Conservation (phyloP, 2,329 filamentous ascomycete genomes). For the Apiospora malaysiana region DNA sequence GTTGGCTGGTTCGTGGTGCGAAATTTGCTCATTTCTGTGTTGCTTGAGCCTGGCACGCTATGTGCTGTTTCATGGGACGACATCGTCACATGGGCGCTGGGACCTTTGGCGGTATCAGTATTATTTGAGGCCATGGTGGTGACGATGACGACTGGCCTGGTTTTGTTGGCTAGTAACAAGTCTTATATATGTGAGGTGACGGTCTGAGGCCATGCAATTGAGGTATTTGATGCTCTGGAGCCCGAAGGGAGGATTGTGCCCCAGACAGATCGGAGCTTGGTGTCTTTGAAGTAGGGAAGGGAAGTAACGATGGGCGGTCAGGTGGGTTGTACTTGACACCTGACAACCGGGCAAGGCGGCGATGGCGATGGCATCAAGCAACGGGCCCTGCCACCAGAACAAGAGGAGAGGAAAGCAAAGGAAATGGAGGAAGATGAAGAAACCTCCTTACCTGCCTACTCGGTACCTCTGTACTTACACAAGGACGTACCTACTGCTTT, state of each 20-base stretch:
- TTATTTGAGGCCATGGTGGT: neutral
- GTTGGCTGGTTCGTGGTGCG: neutral
- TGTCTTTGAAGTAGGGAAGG: neutral
- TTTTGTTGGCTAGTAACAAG: neutral
- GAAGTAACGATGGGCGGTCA: conserved; percentile 12
- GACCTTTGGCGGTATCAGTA: neutral
- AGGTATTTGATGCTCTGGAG: neutral
- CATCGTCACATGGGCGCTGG: neutral
- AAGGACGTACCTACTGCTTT: conserved; percentile 1
- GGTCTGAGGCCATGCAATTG: neutral
- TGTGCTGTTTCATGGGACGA: neutral
- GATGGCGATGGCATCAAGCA: conserved; percentile 8
- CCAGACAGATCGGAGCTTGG: neutral
- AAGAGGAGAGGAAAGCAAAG: too few species aligned
- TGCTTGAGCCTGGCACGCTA: neutral
- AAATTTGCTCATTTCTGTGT: conserved; percentile 4
- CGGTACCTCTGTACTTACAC: neutral
- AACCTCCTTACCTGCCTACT: neutral
- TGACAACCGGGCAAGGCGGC: neutral
- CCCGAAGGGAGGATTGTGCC: neutral
- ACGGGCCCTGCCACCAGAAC: neutral
- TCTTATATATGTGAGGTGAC: neutral
- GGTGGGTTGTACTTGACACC: conserved; percentile 14
- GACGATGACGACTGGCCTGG: neutral
- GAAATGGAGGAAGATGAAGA: neutral